Conservation (phyloP, 352 stramenopile genomes). For the Phytophthora chlamydospora region DNA sequence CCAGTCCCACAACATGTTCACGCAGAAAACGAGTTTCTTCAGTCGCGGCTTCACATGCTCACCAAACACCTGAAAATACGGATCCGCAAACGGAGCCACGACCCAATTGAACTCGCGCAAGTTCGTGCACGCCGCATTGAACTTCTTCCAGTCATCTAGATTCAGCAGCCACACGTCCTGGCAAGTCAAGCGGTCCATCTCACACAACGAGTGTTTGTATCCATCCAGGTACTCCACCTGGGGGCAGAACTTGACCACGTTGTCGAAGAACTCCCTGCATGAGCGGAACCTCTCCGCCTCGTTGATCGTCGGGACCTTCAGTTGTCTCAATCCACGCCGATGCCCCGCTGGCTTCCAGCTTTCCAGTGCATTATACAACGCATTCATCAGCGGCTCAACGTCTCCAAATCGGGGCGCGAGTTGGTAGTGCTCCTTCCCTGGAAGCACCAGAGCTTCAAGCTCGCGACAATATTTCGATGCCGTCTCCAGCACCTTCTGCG, state of each 20-base stretch:
- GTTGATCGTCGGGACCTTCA: constrained; percentile 31
- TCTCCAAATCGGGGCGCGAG: constrained; percentile 1
- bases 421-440: constrained; percentile 19
- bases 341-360: constrained; percentile 18
- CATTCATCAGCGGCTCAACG: constrained; percentile 14
- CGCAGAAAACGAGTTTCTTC: constrained; percentile 26
- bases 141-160: constrained; percentile 31
- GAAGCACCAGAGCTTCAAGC: constrained; percentile 32
- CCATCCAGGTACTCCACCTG: constrained; percentile 37
- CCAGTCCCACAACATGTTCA: constrained; percentile 55
- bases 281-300: constrained; percentile 20
- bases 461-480: constrained; percentile 27
- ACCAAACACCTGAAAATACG: constrained; percentile 46
- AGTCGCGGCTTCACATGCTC: constrained; percentile 38
- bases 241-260: constrained; percentile 35
- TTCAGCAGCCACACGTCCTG: constrained; percentile 29
- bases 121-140: constrained; percentile 35
- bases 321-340: constrained; percentile 26
- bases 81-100: constrained; percentile 34
- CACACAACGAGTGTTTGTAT: constrained; percentile 38
- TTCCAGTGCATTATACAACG: constrained; percentile 32
- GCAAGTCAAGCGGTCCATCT: constrained; percentile 41
- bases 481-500: constrained; percentile 23
- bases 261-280: constrained; percentile 29
- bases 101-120: constrained; percentile 45